A percentile compares a stretch with the other conserved stretches of the same genome.
Conservation (phyloP, 1,284 basidiomycete species). For the Coriolopsis trogii region DNA sequence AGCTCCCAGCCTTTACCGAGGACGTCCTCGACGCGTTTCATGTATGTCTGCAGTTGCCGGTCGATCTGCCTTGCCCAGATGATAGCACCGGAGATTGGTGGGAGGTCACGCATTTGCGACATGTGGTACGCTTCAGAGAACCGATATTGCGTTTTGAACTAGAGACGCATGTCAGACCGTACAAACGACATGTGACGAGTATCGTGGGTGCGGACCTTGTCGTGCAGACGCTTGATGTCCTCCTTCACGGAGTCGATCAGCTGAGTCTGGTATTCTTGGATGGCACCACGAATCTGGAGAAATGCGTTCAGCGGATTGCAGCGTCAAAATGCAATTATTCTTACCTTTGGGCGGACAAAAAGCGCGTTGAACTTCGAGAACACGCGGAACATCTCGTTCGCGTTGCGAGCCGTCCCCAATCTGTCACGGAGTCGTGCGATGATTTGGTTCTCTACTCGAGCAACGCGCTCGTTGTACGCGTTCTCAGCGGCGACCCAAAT, state of each 20-base stretch:
- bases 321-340: background rate
- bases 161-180: background rate
- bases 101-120: conserved; percentile 97
- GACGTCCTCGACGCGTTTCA: conserved; percentile 99
- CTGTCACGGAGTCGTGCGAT: conserved; percentile 92
- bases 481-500: conserved; percentile 98
- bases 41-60: conserved; percentile 93
- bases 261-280: conserved; percentile 98
- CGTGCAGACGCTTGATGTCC: conserved; percentile 93
- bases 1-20: conserved; percentile 98
- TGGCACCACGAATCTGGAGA: conserved; percentile 89
- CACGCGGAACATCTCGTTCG: conserved; percentile 99
- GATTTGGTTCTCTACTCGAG: conserved; percentile 97
- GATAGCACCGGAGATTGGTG: conserved; percentile 96
- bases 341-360: conserved; percentile 96
- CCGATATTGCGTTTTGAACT: conserved; percentile 94
- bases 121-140: conserved; percentile 97
- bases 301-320: background rate
- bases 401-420: conserved; percentile 94
- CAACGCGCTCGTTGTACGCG: conserved; percentile 97
- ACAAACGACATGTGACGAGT: background rate
- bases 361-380: conserved; percentile 98
- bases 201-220: conserved; percentile 62
- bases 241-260: conserved; percentile 98
- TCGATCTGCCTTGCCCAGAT: conserved; percentile 99